Base-by-base conservation (phyloP, 2,329 filamentous ascomycete species). In the Pseudocercospora macadamiae region DNA sequence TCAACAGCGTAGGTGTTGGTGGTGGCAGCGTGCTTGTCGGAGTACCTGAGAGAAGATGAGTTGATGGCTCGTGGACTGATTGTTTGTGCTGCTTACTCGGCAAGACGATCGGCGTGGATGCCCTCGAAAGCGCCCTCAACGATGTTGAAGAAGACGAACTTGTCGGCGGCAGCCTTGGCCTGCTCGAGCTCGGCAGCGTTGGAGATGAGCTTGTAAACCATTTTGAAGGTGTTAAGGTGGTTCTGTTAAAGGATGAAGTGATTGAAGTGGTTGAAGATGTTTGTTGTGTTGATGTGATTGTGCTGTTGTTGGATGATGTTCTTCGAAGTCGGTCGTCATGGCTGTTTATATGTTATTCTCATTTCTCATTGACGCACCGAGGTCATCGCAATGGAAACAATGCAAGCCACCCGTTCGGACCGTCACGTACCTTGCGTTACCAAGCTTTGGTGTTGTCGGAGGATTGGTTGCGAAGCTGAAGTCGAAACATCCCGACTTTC, bases 71-170 rank as follows among this genome's bases (percentile, higher is more conserved):
- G 18, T 36, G 34, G 12, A 2, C 5, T 3, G 14, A 3, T 12
- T 36, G n/a, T 4, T 39, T n/a, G 7, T 19, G 36, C n/a, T 16
- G 19, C 42, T 47, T 47, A 47, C 42, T 47, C 42, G n/a, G 19
- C 42, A 47, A 47, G 42, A 12, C 42, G 42, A 26, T 23, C 42
- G 42, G 42, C 42, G 42, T 47, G 42, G 42, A 47, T 26, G 14
- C 42, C 23, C 21, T 47, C 42, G 23, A 47, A 47, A 26, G 42
- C 42, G 42, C 42, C 42, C 21, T 47, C 42, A 26, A 47, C 42
- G 14, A 47, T 26, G 42, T 47, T 47, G 42, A 47, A 47, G 42
- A 47, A 47, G 42, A 47, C 42, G 42, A 23, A 47, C 42, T 47
- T 47, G 14, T 47, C 42, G 23, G 42, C 42, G 21, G 42, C 21